Evolutionary conservation across 2,329 filamentous ascomycete species (phyloP).

Genomic region (Colletotrichum cordylinicola): DNA sequence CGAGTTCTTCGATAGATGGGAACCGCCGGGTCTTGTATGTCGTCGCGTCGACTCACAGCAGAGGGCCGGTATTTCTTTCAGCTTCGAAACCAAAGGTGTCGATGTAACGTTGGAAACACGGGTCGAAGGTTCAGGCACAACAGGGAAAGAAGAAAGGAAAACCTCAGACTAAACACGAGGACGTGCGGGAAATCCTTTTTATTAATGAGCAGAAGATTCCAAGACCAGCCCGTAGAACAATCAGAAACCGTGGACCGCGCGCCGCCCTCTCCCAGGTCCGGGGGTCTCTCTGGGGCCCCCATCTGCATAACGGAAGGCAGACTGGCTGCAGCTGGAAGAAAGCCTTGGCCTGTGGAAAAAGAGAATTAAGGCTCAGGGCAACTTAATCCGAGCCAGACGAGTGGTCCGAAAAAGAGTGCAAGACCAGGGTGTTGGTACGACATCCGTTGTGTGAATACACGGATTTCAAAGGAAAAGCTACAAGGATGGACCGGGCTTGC

Average conservation of each 20-base stretch:
- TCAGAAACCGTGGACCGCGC: neutral
- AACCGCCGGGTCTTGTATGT: neutral
- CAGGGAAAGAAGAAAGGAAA: neutral
- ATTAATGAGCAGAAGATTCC: neutral
- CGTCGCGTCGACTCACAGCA: neutral
- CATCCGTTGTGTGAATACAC: neutral
- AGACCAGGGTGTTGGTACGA: neutral
- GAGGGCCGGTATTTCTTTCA: neutral
- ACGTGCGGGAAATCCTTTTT: slow-evolving; percentile 4
- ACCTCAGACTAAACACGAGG: neutral
- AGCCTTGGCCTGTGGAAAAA: neutral
- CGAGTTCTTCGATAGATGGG: neutral
- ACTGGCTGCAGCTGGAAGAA: neutral
- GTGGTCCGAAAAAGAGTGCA: neutral
- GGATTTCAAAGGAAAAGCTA: neutral
- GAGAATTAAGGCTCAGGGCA: neutral
- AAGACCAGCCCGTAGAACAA: neutral
- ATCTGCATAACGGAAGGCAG: slow-evolving; percentile 10
- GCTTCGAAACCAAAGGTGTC: neutral
- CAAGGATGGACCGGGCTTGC: slow-evolving; percentile 11
- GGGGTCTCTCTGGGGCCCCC: neutral
- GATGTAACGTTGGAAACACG: neutral
- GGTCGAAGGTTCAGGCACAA: neutral
- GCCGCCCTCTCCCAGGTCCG: neutral
- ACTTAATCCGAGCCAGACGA: neutral